Evolutionary conservation across 805 yeast genomes (phyloP).

Genomic region (Scheffersomyces coipomensis): DNA sequence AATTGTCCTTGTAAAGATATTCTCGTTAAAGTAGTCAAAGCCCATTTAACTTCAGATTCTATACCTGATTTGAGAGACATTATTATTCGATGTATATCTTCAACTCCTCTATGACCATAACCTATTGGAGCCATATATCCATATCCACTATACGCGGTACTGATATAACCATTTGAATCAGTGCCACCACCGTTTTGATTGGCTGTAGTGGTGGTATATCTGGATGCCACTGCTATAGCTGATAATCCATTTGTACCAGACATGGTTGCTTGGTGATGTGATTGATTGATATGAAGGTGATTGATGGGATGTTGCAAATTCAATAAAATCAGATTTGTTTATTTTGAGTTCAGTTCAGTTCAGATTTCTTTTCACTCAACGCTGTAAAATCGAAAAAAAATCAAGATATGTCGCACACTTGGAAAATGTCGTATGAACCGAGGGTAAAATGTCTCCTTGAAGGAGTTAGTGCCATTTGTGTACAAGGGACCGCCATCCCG

Average conservation of each 20-base stretch:
- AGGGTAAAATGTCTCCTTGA: no score
- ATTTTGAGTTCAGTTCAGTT: no score
- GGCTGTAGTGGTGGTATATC: background rate
- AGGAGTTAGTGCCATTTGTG: no score
- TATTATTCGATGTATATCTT: conserved; percentile 61
- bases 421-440: no score
- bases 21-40: conserved; percentile 53
- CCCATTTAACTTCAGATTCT: conserved; percentile 69
- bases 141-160: background rate
- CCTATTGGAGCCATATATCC: conserved; percentile 14
- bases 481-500: no score
- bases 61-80: conserved; percentile 69
- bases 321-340: no score
- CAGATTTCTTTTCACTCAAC: no score
- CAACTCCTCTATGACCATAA: conserved; percentile 52
- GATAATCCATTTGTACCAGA: background rate
- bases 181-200: background rate
- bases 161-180: background rate
- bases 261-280: no score
- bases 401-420: no score
- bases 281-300: no score
- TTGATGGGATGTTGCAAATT: no score
- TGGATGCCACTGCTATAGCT: background rate
- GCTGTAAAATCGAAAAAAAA: no score
- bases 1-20: conserved; percentile 51